Evolutionary conservation across 345 rosid species (phyloP), one percentile per base, ranked within the genome.

Genomic region (Carallia brachiata): DNA sequence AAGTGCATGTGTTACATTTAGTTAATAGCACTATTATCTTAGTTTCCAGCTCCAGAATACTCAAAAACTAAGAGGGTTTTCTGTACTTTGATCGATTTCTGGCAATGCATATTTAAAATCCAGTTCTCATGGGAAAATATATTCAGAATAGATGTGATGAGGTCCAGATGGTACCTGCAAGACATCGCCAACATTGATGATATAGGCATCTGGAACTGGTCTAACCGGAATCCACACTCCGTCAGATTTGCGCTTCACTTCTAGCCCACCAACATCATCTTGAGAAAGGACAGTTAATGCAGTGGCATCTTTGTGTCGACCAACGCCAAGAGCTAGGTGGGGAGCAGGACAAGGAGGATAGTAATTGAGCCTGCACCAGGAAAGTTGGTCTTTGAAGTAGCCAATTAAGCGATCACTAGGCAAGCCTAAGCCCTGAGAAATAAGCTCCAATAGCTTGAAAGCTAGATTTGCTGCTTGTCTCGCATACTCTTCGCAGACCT

Each of bases 311-410:
- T 88, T 88, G 85, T 94, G 98, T 2, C 85, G 81, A 16, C 98
- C 97, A 7, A 89, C 90, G 3, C 98, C 98, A 16, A 91, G 88
- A 56, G 97, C 95, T 65, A 94, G 87, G 60, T 86, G 84, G 0
- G 97, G 96, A 39, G 74, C 75, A 9, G 95, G 96, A 54, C 98
- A 91, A 6, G 96, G 85, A 40, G 97, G 97, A 70, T 89, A 91
- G 81, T 84, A 81, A 64, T 94, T 89, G 34, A 89, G 67, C 80
- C 98, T 74, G 23, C 88, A 28, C 44, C 87, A 80, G 75, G 85
- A 84, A 13, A 78, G 86, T 68, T 93, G 94, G 27, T 88, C 93
- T 48, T 84, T 74, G 76, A 91, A 91, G 80, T 62, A 85, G 67
- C 83, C 84, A 18, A 67, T 65, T 7, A 94, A 77, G 57, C 84